These are phyloP conservation scores for Acanthamoeba sp. DNA, from an alignment of 208 protist genomes.

Conservation along the genomic window DNA sequence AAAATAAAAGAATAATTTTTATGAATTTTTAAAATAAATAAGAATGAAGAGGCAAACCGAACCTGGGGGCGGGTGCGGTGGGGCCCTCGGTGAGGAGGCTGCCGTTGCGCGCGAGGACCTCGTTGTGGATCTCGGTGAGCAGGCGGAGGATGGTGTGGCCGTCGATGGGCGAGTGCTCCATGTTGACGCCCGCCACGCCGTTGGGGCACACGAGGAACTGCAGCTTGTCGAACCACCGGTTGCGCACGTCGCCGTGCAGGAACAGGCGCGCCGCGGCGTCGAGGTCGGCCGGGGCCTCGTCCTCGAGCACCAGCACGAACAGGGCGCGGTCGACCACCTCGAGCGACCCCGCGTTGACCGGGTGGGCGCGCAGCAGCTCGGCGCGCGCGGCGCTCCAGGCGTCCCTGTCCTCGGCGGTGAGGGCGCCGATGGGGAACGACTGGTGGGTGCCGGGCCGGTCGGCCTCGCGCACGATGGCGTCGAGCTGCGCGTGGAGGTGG, in stretches of 20 bases:
- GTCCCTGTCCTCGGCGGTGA: conserved; percentile 42
- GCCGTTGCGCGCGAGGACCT: conserved; percentile 23
- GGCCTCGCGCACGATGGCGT: background rate
- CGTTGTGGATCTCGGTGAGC: conserved; percentile 52
- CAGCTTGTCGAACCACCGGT: conserved; percentile 67
- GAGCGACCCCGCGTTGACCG: conserved; percentile 46
- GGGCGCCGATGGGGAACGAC: conserved; percentile 18
- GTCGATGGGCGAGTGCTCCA: conserved; percentile 67
- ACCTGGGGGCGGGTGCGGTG: background rate
- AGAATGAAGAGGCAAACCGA: background rate
- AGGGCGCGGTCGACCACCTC: conserved; percentile 57
- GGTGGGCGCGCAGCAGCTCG: background rate
- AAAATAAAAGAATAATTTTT: too few species aligned
- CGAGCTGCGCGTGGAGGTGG: background rate
- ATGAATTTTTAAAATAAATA: background rate
- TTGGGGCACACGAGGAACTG: conserved; percentile 60
- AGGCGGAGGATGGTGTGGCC: conserved; percentile 60
- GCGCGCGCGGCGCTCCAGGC: background rate
- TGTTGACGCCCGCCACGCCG: conserved; percentile 68
- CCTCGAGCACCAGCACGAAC: conserved; percentile 69
- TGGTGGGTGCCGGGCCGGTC: background rate
- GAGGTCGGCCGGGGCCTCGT: conserved; percentile 50
- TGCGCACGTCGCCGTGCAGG: conserved; percentile 50
- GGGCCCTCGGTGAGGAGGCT: background rate
- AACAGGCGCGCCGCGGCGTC: conserved; percentile 19